Evolutionary conservation across 2,329 filamentous ascomycete species (phyloP), one percentile per base, ranked within the genome.

Genomic region (Aspergillus ibericus): DNA sequence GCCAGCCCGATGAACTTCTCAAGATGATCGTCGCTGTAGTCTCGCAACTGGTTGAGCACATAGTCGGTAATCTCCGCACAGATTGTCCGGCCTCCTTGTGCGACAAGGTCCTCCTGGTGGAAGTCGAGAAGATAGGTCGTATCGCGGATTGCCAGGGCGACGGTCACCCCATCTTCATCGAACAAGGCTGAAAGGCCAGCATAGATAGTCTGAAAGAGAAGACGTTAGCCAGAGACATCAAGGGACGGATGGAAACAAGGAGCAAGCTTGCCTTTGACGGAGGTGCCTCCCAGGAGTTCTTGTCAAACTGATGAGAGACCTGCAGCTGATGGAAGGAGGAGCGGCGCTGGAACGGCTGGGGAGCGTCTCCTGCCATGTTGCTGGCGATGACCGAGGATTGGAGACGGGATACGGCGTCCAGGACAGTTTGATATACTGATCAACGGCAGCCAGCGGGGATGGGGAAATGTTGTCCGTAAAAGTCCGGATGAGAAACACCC

Each of bases 1-100:
- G 90, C 89, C 18, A 85, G 84, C 7, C 90, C 90, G 18, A 92
- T 81, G 65, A 92, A 88, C 73, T 93, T 95, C 77, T 85, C 85
- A 57, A 86, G 77, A 70, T 92, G 88, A 12, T 83, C 79, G 42
- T 83, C 78, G 63, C 87, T 84, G 65, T 91, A 93, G 20, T 75
- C 69, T 34, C 82, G 73, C 29, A 91, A 76, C 49, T 83, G 78
- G 0, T 69, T 63, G 60, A 91, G 75, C 46, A 92, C 78, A 62
- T 85, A 84, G 55, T 89, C 82, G 16, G 83, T 82, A 34, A 89
- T 72, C 56, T 83, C 80, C 16, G 79, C 70, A 34, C 74, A 72
- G 53, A 61, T 47, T 6, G 72, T 71, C 54, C 77, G 67, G 18
- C 75, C 69, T 46, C 79, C 74, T 8, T 78, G 75, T 10, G 82